Percentiles rank a stretch among this genome's conserved stretches.
These are phyloP conservation scores for Neopestalotiopsis sp. DNA, from an alignment of 2,329 filamentous ascomycete genomes.

Conservation along the genomic window DNA sequence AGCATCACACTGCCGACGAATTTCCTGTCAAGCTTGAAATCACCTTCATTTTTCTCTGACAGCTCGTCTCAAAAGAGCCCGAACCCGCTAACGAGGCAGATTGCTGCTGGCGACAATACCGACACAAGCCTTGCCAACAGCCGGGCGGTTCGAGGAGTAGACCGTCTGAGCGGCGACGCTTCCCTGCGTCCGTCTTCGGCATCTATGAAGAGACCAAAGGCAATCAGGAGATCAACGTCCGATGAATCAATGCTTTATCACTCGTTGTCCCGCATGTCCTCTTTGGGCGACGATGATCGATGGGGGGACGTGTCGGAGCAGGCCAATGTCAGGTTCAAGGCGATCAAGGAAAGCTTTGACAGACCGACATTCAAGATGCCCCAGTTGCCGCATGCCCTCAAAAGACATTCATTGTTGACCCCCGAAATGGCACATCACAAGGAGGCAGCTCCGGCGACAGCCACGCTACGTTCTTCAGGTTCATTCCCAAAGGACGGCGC, in stretches of 20 bases:
- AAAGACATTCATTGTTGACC: constrained; percentile 30
- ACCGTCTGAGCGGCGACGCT: neutral
- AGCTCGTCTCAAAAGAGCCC: constrained; percentile 33
- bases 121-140: constrained; percentile 26
- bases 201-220: constrained; percentile 34
- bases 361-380: constrained; percentile 77
- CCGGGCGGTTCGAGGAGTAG: neutral
- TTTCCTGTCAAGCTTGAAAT: constrained; percentile 42
- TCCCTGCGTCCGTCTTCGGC: constrained; percentile 29
- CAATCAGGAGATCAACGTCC: constrained; percentile 68
- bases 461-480: constrained; percentile 23
- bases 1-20: constrained; percentile 55
- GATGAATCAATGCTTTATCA: constrained; percentile 82
- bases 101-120: constrained; percentile 23
- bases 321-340: constrained; percentile 88
- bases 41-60: constrained; percentile 47
- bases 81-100: constrained; percentile 28
- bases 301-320: constrained; percentile 84
- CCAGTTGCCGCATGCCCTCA: constrained; percentile 59
- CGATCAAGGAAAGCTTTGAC: constrained; percentile 87
- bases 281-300: constrained; percentile 80
- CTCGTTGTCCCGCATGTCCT: constrained; percentile 78
- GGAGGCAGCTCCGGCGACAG: constrained; percentile 23
- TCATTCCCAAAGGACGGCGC: constrained; percentile 32
- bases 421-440: constrained; percentile 30